A percentile compares a stretch with the other conserved stretches of the same genome.
Conservation (phyloP, 169 alveolate genomes). For the Plasmodium sp. region DNA sequence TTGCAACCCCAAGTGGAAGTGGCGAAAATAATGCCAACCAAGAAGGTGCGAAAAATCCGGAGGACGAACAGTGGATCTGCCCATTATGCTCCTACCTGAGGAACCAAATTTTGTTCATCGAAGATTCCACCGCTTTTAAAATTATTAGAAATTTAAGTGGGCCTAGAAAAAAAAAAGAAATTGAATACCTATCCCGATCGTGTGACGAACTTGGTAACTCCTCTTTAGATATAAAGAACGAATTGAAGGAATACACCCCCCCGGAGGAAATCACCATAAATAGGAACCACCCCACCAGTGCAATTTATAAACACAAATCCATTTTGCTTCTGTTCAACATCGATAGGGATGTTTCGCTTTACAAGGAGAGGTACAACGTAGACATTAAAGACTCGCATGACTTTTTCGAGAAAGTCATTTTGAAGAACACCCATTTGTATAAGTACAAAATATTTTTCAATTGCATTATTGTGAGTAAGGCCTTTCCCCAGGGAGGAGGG, state of each 20-base stretch:
- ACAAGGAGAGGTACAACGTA: neutral
- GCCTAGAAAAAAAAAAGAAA: conserved; percentile 79
- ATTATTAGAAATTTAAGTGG: conserved; percentile 80
- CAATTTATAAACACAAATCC: neutral
- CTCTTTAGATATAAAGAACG: conserved; percentile 44
- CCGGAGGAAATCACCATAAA: conserved; percentile 74
- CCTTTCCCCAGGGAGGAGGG: neutral
- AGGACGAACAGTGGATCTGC: conserved; percentile 87
- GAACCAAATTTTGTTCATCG: conserved; percentile 81
- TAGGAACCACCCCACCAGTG: neutral
- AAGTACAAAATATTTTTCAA: conserved; percentile 41
- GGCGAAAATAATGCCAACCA: neutral
- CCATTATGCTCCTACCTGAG: conserved; percentile 81
- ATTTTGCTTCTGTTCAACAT: conserved; percentile 36
- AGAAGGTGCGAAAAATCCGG: conserved; percentile 29
- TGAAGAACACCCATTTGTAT: conserved; percentile 30
- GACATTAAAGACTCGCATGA: conserved; percentile 46
- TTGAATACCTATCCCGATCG: conserved; percentile 70
- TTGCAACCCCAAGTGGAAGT: neutral
- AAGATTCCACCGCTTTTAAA: conserved; percentile 77
- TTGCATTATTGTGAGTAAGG: conserved; percentile 48
- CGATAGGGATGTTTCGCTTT: neutral
- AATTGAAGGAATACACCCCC: conserved; percentile 76
- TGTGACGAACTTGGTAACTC: neutral
- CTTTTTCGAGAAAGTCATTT: conserved; percentile 50